phyloP scores from a whole-genome alignment of 202 grass and related monocot genomes.

The Schoenoplectus triqueter region DNA sequence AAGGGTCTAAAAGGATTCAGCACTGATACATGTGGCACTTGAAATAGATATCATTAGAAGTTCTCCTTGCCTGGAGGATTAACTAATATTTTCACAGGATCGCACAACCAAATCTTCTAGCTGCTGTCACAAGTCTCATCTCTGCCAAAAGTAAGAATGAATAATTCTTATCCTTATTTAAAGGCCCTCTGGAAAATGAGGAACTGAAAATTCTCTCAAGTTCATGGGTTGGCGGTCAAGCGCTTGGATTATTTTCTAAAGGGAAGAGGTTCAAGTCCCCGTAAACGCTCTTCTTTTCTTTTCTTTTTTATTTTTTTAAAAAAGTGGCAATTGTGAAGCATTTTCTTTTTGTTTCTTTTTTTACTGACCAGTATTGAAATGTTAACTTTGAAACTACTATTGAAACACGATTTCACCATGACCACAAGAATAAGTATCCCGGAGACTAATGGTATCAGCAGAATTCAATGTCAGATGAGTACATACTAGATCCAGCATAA shows the following conservation, averaged over 20 bases:
- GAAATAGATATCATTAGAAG: neutral
- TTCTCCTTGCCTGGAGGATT: neutral
- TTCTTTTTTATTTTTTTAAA: neutral
- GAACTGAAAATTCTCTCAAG: neutral
- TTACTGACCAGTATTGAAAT: neutral
- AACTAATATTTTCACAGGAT: slow-evolving; percentile 28
- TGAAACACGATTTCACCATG: neutral
- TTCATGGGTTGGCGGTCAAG: neutral
- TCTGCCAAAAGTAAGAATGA: slow-evolving; percentile 17
- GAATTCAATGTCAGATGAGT: neutral
- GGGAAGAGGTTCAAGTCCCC: too few relatives aligned
- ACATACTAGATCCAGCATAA: neutral
- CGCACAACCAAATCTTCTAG: slow-evolving; percentile 34
- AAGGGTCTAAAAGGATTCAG: slow-evolving; percentile 2
- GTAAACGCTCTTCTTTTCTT: too few relatives aligned
- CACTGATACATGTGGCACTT: slow-evolving; percentile 18
- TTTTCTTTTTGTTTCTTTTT: neutral
- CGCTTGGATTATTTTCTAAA: too few relatives aligned
- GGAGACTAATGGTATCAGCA: neutral
- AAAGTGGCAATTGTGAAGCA: too few relatives aligned
- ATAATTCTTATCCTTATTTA: neutral
- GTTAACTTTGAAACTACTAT: neutral
- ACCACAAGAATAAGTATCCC: neutral
- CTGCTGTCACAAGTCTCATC: slow-evolving; percentile 24
- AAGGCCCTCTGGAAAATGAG: neutral